Base-by-base conservation (phyloP, 306 rosid genomes). In the Cercis canadensis region DNA sequence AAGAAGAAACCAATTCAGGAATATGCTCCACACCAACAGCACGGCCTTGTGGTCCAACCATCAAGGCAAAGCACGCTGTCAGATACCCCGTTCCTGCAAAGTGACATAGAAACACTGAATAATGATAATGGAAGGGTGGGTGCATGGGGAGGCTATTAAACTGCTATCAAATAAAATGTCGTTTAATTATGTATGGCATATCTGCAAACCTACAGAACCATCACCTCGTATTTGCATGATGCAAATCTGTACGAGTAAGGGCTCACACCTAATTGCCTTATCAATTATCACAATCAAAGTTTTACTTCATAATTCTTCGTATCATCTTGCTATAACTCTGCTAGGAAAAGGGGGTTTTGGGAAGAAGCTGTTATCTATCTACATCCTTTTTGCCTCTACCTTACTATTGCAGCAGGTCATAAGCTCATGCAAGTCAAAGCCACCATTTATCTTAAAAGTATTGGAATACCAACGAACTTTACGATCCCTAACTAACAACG, bases 1-100 rank as follows among this genome's bases (percentile, higher is more conserved):
- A 91, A 59, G 81, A 91, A 74, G 90, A 85, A 46, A 75, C 90
- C 86, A 95, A 77, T 74, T 95, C 97, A 36, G 97, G 92, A 86
- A 95, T 95, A 72, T 95, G 97, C 41, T 95, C 99, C 65, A 95
- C 96, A 0, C 99, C 97, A 60, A 91, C 82, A 31, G 87, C 83
- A 21, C 72, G 84, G 55, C 97, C 99, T 79, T 89, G 70, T 17
- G 96, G 86, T 65, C 97, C 97, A 45, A 91, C 96, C 97, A 95
- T 95, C 79, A 86, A 19, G 3, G 93, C 97, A 73, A 89, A 92
- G 75, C 99, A 95, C 0, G 96, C 99, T 5, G 99, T 91, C 85
- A 95, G 72, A 68, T 91, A 95, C 34, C 96, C 99, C 13, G 99
- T 85, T 78, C 99, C 99, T 95, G 75, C 57, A 74, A 57, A 80